phyloP scores from a whole-genome alignment of 1,284 basidiomycete species.

The Gomphus sp. region DNA sequence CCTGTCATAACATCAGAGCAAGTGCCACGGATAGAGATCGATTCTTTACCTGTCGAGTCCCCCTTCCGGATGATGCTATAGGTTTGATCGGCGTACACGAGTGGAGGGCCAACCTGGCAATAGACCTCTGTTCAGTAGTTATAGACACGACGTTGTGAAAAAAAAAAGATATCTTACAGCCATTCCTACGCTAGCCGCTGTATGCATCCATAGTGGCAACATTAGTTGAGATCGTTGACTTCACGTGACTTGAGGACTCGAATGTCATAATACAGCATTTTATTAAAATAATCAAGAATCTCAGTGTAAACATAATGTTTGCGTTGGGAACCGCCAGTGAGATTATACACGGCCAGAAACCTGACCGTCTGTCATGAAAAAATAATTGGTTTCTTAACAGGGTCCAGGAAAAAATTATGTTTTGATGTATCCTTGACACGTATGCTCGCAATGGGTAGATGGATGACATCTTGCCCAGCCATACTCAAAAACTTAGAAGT shows the following conservation, averaged over 20 bases:
- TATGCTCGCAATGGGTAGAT: no score
- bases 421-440: no score
- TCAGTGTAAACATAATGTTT: no score
- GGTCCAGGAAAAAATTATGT: no score
- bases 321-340: no score
- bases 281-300: no score
- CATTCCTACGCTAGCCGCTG: conserved; percentile 55
- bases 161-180: conserved; percentile 25
- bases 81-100: conserved; percentile 77
- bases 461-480: no score
- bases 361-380: no score
- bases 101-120: conserved; percentile 45
- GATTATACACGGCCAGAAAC: no score
- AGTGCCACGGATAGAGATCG: background rate
- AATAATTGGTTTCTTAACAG: no score
- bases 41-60: background rate
- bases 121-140: background rate
- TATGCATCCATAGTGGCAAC: conserved; percentile 43
- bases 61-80: conserved; percentile 43
- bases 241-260: background rate
- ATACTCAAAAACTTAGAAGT: no score
- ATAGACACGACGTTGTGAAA: background rate
- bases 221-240: conserved; percentile 12
- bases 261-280: background rate
- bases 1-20: conserved; percentile 53